Evolutionary conservation across 164 flowering plant species (phyloP).

Genomic region (Dillenia suffruticosa): DNA sequence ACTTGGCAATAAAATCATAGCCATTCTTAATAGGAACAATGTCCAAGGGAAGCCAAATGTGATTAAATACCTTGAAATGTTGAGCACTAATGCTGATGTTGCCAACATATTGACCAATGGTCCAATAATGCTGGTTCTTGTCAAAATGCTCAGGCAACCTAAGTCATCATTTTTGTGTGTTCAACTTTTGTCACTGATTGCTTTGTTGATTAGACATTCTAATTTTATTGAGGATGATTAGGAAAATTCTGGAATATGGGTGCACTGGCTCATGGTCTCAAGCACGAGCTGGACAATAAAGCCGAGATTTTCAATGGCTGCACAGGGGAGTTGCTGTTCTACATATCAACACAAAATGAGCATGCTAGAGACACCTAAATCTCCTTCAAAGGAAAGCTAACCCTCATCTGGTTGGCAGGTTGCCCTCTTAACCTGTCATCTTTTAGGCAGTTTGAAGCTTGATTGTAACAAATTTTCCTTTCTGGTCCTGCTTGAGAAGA

Average conservation of each 20-base stretch:
- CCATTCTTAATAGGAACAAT: constrained; percentile 51
- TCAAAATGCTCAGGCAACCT: constrained; percentile 77
- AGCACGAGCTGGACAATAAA: constrained; percentile 83
- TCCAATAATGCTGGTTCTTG: constrained; percentile 75
- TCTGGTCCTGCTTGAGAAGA: not conserved
- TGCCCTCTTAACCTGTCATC: constrained; percentile 12
- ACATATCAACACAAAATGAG: constrained; percentile 87
- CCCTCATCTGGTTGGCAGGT: constrained; percentile 93
- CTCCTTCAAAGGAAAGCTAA: constrained; percentile 76
- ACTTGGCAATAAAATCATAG: constrained; percentile 39
- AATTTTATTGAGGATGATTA: constrained; percentile 75
- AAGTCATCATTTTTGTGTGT: constrained; percentile 78
- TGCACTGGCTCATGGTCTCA: constrained; percentile 84
- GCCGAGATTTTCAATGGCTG: constrained; percentile 97
- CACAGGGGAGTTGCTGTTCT: constrained; percentile 93
- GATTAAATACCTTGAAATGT: constrained; percentile 79
- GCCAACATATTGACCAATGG: constrained; percentile 92
- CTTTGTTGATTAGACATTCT: constrained; percentile 84
- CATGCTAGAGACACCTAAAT: constrained; percentile 53
- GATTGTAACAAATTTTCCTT: not conserved
- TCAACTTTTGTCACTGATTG: constrained; percentile 80
- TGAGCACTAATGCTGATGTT: constrained; percentile 74
- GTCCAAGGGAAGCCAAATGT: constrained; percentile 78
- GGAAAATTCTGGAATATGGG: constrained; percentile 88
- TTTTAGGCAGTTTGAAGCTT: not conserved